phyloP scores from a whole-genome alignment of 2,329 filamentous ascomycete species.

The Aspergillus transmontanensis region DNA sequence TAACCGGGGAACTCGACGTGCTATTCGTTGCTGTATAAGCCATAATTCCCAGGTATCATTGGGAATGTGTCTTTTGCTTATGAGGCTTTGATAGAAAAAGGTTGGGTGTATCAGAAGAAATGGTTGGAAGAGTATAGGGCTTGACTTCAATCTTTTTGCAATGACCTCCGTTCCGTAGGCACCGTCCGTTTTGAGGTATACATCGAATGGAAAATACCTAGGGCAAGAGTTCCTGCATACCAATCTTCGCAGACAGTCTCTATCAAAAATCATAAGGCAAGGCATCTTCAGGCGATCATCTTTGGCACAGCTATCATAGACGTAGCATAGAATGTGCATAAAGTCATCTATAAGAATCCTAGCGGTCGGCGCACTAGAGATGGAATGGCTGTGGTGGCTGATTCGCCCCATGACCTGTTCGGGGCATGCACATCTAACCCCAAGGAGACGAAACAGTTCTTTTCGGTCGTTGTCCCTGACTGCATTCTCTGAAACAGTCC shows the following conservation, averaged over 20 bases:
- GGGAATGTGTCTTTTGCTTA: neutral
- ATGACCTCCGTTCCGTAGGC: neutral
- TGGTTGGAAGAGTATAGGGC: no score
- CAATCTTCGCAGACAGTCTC: neutral
- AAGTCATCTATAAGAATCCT: neutral
- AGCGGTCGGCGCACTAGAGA: no score
- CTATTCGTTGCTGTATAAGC: neutral
- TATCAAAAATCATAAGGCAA: neutral
- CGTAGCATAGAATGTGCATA: neutral
- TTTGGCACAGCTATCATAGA: neutral
- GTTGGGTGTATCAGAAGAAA: neutral
- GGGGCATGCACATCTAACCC: neutral
- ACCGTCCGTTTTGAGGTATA: neutral
- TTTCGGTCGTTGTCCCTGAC: neutral
- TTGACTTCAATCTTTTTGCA: neutral
- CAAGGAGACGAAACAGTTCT: neutral
- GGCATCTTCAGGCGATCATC: neutral
- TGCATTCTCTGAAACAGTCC: neutral
- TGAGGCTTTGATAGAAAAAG: neutral
- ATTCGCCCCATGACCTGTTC: neutral
- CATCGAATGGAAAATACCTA: neutral
- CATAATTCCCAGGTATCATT: neutral
- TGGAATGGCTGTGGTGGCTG: neutral
- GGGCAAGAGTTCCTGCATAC: no score
- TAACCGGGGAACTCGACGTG: neutral